These are phyloP conservation scores for Pythium sukuiense DNA, from an alignment of 352 stramenopile genomes.

Conservation along the genomic window DNA sequence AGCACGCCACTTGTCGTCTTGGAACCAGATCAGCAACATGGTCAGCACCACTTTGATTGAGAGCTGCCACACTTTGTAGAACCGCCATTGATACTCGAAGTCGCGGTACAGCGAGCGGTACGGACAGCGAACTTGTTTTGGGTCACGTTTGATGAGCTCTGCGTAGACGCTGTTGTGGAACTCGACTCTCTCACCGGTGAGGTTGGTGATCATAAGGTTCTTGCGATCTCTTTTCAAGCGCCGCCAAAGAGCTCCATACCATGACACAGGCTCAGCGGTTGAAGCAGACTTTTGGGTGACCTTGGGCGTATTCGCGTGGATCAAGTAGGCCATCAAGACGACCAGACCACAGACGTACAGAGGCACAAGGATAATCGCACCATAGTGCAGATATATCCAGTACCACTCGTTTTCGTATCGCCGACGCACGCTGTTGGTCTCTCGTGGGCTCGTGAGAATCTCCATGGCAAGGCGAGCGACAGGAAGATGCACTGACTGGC, in stretches of 20 bases:
- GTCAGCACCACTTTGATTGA: conserved; percentile 43
- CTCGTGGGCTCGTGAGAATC: conserved; percentile 24
- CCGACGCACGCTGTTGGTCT: conserved; percentile 2
- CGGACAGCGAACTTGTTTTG: conserved; percentile 41
- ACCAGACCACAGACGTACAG: conserved; percentile 31
- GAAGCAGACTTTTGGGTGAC: conserved; percentile 32
- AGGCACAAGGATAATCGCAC: conserved; percentile 29
- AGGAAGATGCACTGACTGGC: conserved; percentile 46
- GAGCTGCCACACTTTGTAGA: conserved; percentile 56
- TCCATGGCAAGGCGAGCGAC: conserved; percentile 40
- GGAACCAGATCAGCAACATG: conserved; percentile 32
- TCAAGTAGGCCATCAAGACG: conserved; percentile 32
- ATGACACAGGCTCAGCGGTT: conserved; percentile 25
- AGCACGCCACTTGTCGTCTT: conserved; percentile 14
- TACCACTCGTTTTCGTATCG: conserved; percentile 3
- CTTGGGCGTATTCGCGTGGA: conserved; percentile 29
- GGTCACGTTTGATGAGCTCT: conserved; percentile 34
- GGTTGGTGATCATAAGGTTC: conserved; percentile 34
- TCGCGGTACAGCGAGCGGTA: conserved; percentile 53
- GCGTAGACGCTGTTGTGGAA: conserved; percentile 53
- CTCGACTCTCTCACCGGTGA: conserved; percentile 37
- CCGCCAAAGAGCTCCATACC: not conserved
- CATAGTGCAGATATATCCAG: conserved; percentile 29
- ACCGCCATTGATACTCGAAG: conserved; percentile 49
- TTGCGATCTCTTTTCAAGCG: not conserved